Base-by-base conservation (phyloP, 2,329 filamentous ascomycete species). In the Ascochyta viciae-villosae region DNA sequence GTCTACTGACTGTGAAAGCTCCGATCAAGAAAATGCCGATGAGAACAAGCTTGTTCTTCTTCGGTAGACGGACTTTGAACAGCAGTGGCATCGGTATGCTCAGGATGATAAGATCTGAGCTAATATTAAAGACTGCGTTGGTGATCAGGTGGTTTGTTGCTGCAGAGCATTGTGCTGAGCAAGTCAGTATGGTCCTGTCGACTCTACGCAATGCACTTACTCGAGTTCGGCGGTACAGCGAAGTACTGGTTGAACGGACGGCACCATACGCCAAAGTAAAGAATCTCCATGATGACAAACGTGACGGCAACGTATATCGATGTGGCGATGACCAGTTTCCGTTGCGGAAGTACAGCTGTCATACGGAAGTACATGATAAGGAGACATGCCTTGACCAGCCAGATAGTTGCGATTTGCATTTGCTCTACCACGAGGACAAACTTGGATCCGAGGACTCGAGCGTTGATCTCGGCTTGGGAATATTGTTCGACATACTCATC, bases 21-120 rank as follows among this genome's bases (percentile, higher is more conserved):
- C 86, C 86, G 2, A 88, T 76, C 2, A 80, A 76, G 67, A 88
- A 87, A 27, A 88, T 79, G 27, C 74, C 77, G 41, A 82, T 78
- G 0, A 88, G 74, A 0, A 84, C 78, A 0, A 82, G 45, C 65
- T 87, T 88, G 52, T 83, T 80, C 55, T 77, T 74, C 52, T 65
- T 71, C 0, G 78, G 79, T 13, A 82, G 60, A 10, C 74, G 68
- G 43, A 78, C 74, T 48, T 76, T 71, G 54, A 81, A 68, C 38
- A 82, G 76, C 48, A 82, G 76, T 0, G 79, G 80, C 53, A 82
- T 71, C 3, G 79, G 80, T 26, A 81, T 74, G 27, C 71, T 74
- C 13, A 82, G 74, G 60, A 82, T 81, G 61, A 78, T 71, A 4
- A 77, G 23, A 48, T 82, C 80, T 6, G 78, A 80, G 16, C 74